Percentiles rank a stretch among this genome's conserved stretches.
Evolutionary conservation across 2,329 filamentous ascomycete genomes (phyloP).

Genomic region (Fusarium oligoseptatum): DNA sequence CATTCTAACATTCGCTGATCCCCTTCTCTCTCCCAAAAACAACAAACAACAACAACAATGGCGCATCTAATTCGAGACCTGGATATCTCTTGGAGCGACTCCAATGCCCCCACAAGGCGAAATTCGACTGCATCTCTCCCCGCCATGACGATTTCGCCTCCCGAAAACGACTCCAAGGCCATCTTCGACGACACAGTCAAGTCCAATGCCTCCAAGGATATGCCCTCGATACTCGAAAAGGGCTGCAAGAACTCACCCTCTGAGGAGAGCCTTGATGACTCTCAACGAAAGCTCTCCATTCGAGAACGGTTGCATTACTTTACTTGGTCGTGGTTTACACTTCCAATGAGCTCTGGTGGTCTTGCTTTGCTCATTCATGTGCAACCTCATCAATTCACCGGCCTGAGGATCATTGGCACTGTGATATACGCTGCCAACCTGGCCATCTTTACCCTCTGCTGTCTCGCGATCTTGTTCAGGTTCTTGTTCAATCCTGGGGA

Average conservation of each 20-base stretch:
- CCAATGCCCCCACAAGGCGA: slow-evolving; percentile 43
- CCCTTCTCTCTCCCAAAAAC: background rate
- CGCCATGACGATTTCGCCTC: slow-evolving; percentile 17
- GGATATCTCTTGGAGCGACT: slow-evolving; percentile 42
- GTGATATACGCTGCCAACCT: slow-evolving; percentile 78
- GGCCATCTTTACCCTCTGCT: slow-evolving; percentile 71
- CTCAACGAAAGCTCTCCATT: slow-evolving; percentile 52
- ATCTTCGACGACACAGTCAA: slow-evolving; percentile 18
- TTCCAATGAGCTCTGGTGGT: slow-evolving; percentile 81
- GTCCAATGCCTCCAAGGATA: background rate
- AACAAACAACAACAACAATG: background rate
- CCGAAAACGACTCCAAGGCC: slow-evolving; percentile 22
- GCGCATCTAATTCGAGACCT: slow-evolving; percentile 23
- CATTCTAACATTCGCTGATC: slow-evolving; percentile 1
- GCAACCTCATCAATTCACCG: slow-evolving; percentile 74
- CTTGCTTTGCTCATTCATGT: slow-evolving; percentile 73
- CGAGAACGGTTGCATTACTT: slow-evolving; percentile 68
- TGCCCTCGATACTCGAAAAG: slow-evolving; percentile 29
- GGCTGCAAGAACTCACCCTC: background rate
- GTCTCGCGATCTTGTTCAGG: slow-evolving; percentile 66
- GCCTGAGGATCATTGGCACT: slow-evolving; percentile 73
- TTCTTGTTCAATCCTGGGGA: slow-evolving; percentile 71
- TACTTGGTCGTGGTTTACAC: slow-evolving; percentile 81
- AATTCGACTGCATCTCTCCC: slow-evolving; percentile 37
- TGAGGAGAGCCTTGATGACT: slow-evolving; percentile 28